Base-by-base conservation (phyloP, 768 basidiomycete species). In the Phylloporus arenicola region DNA sequence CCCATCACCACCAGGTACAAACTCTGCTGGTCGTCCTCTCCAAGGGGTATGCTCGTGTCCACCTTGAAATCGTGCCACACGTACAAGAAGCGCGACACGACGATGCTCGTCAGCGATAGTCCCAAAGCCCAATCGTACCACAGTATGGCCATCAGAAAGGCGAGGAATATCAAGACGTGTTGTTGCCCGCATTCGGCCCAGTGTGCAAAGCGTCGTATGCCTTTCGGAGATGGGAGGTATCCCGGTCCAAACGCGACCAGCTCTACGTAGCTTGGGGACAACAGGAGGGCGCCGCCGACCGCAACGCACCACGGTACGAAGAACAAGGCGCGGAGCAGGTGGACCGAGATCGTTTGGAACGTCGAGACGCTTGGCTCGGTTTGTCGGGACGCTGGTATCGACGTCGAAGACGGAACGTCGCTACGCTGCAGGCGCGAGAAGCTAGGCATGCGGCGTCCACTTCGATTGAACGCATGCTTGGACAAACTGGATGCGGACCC, bases 231-330 rank as follows among this genome's bases (percentile, higher is more conserved):
- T 2, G 56, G 16, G 12, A 63, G 41, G 60, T 70, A 71, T 17
- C 70, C 68, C 1, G 60, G 13, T 17, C 45, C 41, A 48, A 71
- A 71, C 11, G 65, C 48, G 52, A 70, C 55, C 37, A 38, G 34
- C 24, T 64, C 66, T 20, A 64, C 55, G 27, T 60, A 51, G 16
- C 27, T 37, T 9, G 71, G 69, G 41, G 58, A 64, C 24, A 71
- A 51, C 19, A 69, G 49, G 42, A 71, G 50, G 29, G 63, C 51
- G 11, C 63, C 67, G 30, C 70, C 70, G 33, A 72, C 71, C 22
- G 58, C 56, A 29, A 58, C 52, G 43, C 69, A 72, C 70, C 70
- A 71, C 2, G 70, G 70, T 16, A 69, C 19, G 57, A 71, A 72
- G 42, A 65, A 24, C 31, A 61, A 43, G 30, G 53, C 8, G 2